A percentile compares a stretch with the other conserved stretches of the same genome.
phyloP scores from a whole-genome alignment of 257 asterid genomes.

The Solanum paucissectum region DNA sequence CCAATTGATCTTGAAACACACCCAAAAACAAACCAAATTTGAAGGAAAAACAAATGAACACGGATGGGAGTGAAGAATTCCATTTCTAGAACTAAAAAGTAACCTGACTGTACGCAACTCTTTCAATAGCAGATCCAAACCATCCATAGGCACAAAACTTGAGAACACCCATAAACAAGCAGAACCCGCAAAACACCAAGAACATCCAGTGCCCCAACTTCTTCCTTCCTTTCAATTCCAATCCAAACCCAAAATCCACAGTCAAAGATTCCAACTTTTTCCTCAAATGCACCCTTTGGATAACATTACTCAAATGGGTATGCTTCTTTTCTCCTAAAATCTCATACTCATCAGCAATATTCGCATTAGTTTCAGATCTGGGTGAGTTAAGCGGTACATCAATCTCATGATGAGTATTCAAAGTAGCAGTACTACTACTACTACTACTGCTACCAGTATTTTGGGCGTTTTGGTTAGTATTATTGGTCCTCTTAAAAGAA shows the following conservation, averaged over 20 bases:
- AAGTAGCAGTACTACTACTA: background rate
- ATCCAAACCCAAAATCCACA: slow-evolving; percentile 65
- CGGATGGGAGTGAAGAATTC: background rate
- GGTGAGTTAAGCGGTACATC: slow-evolving; percentile 79
- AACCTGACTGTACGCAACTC: slow-evolving; percentile 57
- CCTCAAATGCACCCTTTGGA: slow-evolving; percentile 69
- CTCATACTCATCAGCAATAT: slow-evolving; percentile 39
- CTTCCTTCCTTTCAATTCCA: slow-evolving; percentile 60
- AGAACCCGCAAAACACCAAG: slow-evolving; percentile 62
- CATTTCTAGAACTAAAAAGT: background rate
- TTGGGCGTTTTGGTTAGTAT: slow-evolving; percentile 22
- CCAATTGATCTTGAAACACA: background rate
- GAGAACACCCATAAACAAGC: slow-evolving; percentile 66
- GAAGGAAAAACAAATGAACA: background rate
- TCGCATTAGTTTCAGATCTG: slow-evolving; percentile 54
- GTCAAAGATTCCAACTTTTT: slow-evolving; percentile 53
- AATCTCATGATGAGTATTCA: slow-evolving; percentile 42
- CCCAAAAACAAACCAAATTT: background rate
- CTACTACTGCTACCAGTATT: background rate
- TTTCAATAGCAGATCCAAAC: slow-evolving; percentile 90
- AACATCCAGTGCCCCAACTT: slow-evolving; percentile 82
- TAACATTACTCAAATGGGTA: slow-evolving; percentile 48
- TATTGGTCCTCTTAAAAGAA: slow-evolving; percentile 56
- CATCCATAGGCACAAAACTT: slow-evolving; percentile 91
- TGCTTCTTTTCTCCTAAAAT: slow-evolving; percentile 33